A percentile compares a stretch with the other conserved stretches of the same genome.
phyloP scores from a whole-genome alignment of 371 early-diverging fungal species.

The Mortierella sp. region DNA sequence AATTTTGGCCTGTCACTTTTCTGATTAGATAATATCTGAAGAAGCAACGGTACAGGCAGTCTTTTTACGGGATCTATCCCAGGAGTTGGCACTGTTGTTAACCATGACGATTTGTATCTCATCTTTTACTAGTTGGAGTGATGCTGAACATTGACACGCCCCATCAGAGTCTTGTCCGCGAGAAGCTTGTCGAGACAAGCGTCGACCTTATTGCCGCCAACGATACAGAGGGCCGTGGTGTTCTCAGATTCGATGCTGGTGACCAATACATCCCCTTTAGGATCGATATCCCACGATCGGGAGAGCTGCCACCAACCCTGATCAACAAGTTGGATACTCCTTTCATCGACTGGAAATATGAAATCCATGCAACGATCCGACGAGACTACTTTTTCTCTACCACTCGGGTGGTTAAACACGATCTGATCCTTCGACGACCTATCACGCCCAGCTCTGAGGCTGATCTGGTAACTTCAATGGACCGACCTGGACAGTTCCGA shows the following conservation, averaged over 20 bases:
- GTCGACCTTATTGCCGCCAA: conserved; percentile 48
- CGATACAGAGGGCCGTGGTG: conserved; percentile 41
- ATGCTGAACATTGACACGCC: conserved; percentile 38
- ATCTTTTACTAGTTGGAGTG: conserved; percentile 31
- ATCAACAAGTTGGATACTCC: conserved; percentile 53
- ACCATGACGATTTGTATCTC: not conserved
- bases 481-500: conserved; percentile 38
- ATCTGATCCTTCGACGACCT: conserved; percentile 45
- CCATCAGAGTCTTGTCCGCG: conserved; percentile 24
- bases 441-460: conserved; percentile 23
- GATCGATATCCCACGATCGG: conserved; percentile 35
- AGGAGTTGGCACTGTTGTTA: too few relatives aligned
- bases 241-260: conserved; percentile 31
- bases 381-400: conserved; percentile 48
- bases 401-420: conserved; percentile 44
- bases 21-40: not conserved
- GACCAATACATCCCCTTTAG: conserved; percentile 47
- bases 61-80: too few relatives aligned
- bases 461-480: conserved; percentile 30
- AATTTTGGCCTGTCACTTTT: not conserved
- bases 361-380: conserved; percentile 41
- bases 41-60: too few relatives aligned
- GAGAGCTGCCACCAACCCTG: conserved; percentile 41
- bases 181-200: conserved; percentile 17
- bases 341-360: conserved; percentile 51